Evolutionary conservation across 805 yeast species (phyloP), one percentile per base, ranked within the genome.

Genomic region (Hanseniaspora clermontiae): DNA sequence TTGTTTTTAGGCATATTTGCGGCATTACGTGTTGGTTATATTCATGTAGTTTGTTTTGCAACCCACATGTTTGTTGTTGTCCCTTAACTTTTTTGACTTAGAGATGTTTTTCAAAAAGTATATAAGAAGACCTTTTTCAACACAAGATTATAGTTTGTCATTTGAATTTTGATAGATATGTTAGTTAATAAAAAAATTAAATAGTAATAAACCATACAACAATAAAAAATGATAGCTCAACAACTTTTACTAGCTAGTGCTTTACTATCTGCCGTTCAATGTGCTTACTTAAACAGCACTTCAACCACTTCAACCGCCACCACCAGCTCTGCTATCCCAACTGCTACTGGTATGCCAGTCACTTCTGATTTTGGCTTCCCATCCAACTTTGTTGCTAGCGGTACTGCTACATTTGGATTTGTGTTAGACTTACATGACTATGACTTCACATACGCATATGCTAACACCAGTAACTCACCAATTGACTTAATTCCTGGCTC

Each of bases 191-290:
- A n/a, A n/a, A n/a, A n/a, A n/a, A n/a, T n/a, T n/a, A n/a, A 20
- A 10, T 11, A 5, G 27, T 15, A 12, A 24, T 27, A 47, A 34
- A 17, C 37, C 10, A 17, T 31, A 6, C 34, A 47, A 46, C 20
- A 27, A 17, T 11, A 9, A 43, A n/a, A 27, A 5, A 49, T 43
- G 49, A 27, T 51, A 20, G 20, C 47, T 36, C 42, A 43, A 24
- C 37, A 40, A 29, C 29, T 38, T 11, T 14, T 51, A 31, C 43
- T 51, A 43, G 43, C 40, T 19, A 49, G 55, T 51, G 55, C 55
- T 51, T 15, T 43, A 15, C 36, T 38, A 9, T 10, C 55, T 24
- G 49, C 49, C 20, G 49, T 29, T 34, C 43, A 51, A 43, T 49
- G 43, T n/a, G 36, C 36, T 37, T 51, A 51, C 49, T 32, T 38